Evolutionary conservation across 192 early-diverging fungal species (phyloP).

Genomic region (Paraglomus brasilianum): DNA sequence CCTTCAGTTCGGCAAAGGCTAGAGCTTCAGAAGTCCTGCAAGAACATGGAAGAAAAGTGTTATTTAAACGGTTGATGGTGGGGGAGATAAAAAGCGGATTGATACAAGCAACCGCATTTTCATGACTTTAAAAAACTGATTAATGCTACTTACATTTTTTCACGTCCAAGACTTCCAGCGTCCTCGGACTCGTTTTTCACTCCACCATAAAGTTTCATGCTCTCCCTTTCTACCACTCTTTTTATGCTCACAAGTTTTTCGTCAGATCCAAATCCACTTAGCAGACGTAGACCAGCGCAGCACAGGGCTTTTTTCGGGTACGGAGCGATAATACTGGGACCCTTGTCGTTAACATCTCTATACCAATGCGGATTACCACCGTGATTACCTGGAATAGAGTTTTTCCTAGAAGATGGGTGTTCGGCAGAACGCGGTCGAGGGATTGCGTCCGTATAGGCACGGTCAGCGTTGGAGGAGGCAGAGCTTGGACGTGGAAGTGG

Average conservation of each 20-base stretch:
- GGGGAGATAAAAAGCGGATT: neutral
- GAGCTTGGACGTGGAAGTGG: conserved; percentile 2
- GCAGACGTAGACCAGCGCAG: neutral
- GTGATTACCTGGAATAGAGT: no score
- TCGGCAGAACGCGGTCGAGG: neutral
- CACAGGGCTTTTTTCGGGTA: conserved; percentile 18
- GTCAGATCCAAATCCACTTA: no score
- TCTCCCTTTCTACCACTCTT: no score
- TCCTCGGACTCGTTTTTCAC: no score
- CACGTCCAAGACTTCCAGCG: no score
- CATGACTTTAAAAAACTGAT: no score
- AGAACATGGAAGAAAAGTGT: neutral
- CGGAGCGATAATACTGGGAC: conserved; percentile 2
- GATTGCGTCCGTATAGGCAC: neutral
- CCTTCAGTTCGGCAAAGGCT: conserved; percentile 19
- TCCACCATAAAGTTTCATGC: no score
- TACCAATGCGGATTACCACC: no score
- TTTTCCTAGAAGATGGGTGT: neutral
- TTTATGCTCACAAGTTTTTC: no score
- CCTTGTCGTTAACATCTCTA: neutral
- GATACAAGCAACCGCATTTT: no score
- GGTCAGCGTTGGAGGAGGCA: neutral
- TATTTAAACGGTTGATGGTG: neutral
- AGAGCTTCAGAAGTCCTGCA: conserved; percentile 24
- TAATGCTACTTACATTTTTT: no score